Base-by-base conservation (phyloP, 2,329 filamentous ascomycete genomes). In the Pseudogymnoascus sp. region DNA sequence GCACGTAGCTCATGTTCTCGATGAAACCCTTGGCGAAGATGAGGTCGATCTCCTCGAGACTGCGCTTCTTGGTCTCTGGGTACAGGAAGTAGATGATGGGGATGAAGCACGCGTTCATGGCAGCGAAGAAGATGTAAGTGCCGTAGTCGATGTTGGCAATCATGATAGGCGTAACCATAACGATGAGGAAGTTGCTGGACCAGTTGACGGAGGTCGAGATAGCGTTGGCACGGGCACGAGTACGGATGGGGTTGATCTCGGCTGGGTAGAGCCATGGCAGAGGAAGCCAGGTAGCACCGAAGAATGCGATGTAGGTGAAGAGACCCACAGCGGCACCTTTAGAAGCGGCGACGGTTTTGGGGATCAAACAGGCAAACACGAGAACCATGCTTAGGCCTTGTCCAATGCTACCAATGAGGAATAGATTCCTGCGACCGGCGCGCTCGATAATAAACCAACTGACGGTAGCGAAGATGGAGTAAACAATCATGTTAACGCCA, bases 331-430 rank as follows among this genome's bases (percentile, higher is more conserved):
- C 61, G 76, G 74, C 62, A 74, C 71, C 72, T 55, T 72, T 74
- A 0, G 71, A 71, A 1, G 70, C 65, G 6, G 69, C 55, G 12
- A 66, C 64, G 1, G 61, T 65, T 3, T 70, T 64, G 1, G 74
- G 73, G 18, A 75, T 75, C 9, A 75, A 59, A 33, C 72, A 73
- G 8, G 68, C 69, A 61, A 75, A 75, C 2, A 74, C 72, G 25
- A 90, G 79, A 1, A 85, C 81, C 87, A 90, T 90, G 60, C 82
- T 84, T 1, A 80, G 70, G 37, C 83, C 84, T 76, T 87, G 85
- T 0, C 85, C 85, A 35, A 82, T 74, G 0, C 84, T 83, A 60
- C 87, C 87, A 65, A 88, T 82, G 13, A 92, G 74, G 85, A 92
- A 90, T 65, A 92, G 80, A 69, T 84, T 82, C 15, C 88, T 82